Conservation (phyloP, 495 filamentous ascomycete species). For the Tuber borchii region DNA sequence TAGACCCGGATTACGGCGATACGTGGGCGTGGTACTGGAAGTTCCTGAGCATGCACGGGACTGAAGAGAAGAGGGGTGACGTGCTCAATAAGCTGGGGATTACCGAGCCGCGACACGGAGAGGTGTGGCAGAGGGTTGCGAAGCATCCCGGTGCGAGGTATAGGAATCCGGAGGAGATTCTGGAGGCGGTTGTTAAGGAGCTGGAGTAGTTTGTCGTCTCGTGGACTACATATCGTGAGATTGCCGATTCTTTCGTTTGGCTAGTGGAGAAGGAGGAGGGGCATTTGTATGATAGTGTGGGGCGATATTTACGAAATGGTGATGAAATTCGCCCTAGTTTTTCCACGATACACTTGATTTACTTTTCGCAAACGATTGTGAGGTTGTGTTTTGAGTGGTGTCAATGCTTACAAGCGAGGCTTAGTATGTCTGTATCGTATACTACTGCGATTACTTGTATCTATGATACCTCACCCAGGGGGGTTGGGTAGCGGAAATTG, state of each 20-base stretch:
- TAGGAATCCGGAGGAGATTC: constrained; percentile 67
- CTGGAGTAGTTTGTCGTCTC: constrained; percentile 45
- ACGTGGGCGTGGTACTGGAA: constrained; percentile 98
- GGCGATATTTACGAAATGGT: neutral
- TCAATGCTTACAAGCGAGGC: too few species aligned
- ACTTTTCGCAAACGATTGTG: neutral
- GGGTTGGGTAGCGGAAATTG: too few species aligned
- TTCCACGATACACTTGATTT: neutral
- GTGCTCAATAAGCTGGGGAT: constrained; percentile 26
- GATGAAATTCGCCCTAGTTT: neutral
- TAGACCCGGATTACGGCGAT: constrained; percentile 81
- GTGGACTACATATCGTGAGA: neutral
- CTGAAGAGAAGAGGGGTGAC: constrained; percentile 47
- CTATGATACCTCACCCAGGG: too few species aligned
- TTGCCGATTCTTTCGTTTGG: neutral
- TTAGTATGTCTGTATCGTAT: too few species aligned
- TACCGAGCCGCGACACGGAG: constrained; percentile 83
- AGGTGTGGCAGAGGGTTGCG: constrained; percentile 78
- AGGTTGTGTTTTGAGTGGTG: neutral
- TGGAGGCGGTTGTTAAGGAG: constrained; percentile 64
- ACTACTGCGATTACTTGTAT: too few species aligned
- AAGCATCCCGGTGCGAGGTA: constrained; percentile 78
- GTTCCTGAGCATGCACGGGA: constrained; percentile 84
- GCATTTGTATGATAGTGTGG: neutral
- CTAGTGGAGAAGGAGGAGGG: neutral